Base-by-base conservation (phyloP, 148 eudicot species). In the Chenopodium formosanum region DNA sequence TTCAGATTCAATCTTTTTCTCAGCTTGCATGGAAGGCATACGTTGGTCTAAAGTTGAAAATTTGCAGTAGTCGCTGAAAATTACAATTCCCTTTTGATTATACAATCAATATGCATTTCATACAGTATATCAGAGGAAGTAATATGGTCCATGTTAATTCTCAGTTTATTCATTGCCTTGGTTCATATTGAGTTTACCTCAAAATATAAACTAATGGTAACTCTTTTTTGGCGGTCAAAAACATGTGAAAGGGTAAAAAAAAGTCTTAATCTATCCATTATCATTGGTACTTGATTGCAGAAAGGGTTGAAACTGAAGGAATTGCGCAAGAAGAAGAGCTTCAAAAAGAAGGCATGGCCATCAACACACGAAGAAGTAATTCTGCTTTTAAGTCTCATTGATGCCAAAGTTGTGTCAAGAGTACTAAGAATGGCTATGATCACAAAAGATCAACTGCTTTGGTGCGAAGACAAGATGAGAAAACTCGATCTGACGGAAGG, bases 401-500 rank as follows among this genome's bases (percentile, higher is more conserved):
- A 96, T 82, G 86, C 87, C 58, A 92, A 91, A 87, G 88, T 96
- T 16, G 77, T 92, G 34, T 84, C 87, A 7, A 87, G 97, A 82
- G 97, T 90, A 34, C 68, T 96, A 23, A 83, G 91, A 75, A 91
- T 91, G 97, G 83, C 44, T 56, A 89, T 80, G 79, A 88, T 96
- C 80, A 94, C 91, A 60, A 90, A 89, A 75, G 97, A 96, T 23
- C 97, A 96, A 72, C 76, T 96, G 64, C 90, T 92, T 74, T 96
- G 99, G 99, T 94, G 97, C 50, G 98, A 94, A 89, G 97, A 92
- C 67, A 96, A 96, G 88, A 88, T 91, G 91, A 86, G 86, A 83
- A 96, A 92, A 81, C 87, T 96, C 22, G 83, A 81, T 65, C 80
- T 96, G 78, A 50, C 83, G 12, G 85, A 85, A 58, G 93, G 95